Conservation (phyloP, 1,284 basidiomycete genomes). For the Puccinia hordei region DNA sequence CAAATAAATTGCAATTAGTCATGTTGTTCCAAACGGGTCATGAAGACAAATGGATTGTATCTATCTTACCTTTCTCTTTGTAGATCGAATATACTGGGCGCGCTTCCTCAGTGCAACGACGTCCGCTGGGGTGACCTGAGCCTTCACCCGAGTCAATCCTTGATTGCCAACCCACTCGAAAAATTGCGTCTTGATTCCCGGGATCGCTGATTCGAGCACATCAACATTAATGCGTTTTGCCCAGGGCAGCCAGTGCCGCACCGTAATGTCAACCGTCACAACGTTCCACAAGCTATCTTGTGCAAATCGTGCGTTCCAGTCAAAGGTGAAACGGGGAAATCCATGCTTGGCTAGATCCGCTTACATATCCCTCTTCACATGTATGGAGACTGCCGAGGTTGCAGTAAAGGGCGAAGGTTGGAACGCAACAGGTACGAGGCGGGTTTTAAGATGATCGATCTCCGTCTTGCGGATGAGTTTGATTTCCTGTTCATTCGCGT, state of each 20-base stretch:
- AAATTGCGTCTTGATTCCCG: constrained; percentile 3
- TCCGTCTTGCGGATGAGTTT: not conserved
- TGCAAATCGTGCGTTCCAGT: not conserved
- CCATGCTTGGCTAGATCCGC: not conserved
- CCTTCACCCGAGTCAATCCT: not conserved
- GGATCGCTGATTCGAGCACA: not conserved
- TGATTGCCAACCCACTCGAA: constrained; percentile 13
- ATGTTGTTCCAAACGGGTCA: not conserved
- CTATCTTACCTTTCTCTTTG: constrained; percentile 19
- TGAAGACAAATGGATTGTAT: not conserved
- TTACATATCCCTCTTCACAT: constrained; percentile 17
- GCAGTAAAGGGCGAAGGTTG: not conserved
- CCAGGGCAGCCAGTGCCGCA: not conserved
- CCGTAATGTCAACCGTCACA: not conserved
- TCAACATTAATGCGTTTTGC: constrained; percentile 1
- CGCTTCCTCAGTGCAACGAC: not conserved
- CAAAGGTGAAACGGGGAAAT: constrained; percentile 7
- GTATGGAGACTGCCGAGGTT: not conserved
- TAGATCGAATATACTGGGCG: not conserved
- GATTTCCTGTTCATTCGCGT: constrained; percentile 12
- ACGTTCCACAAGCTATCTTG: not conserved
- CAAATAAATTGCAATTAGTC: not conserved
- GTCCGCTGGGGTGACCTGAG: not conserved
- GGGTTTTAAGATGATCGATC: not conserved
- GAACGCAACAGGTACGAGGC: not conserved